phyloP scores from a whole-genome alignment of 495 filamentous ascomycete genomes.

The Talaromyces wortmannii region DNA sequence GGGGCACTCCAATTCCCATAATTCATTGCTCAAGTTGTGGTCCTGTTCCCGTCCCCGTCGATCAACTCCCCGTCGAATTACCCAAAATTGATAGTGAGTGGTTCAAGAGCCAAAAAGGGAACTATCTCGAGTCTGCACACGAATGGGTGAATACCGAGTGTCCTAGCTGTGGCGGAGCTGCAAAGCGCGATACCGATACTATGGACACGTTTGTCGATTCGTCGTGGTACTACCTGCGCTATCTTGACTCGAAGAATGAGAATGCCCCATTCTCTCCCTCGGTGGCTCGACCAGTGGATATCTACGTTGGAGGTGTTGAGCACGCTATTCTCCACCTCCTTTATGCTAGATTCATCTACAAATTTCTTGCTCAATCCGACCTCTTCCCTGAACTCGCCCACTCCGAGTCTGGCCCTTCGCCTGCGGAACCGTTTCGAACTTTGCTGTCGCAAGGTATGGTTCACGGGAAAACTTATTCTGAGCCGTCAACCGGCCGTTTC shows the following conservation, averaged over 20 bases:
- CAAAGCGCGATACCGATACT: constrained; percentile 82
- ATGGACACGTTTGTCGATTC: constrained; percentile 97
- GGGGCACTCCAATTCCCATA: constrained; percentile 87
- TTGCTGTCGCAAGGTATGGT: constrained; percentile 91
- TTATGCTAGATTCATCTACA: constrained; percentile 86
- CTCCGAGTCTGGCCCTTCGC: constrained; percentile 13
- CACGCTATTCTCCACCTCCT: constrained; percentile 90
- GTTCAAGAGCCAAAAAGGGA: constrained; percentile 64
- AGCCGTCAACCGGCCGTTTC: constrained; percentile 69
- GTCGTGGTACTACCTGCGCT: constrained; percentile 87
- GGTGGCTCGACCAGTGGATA: constrained; percentile 63
- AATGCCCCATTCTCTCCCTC: constrained; percentile 52
- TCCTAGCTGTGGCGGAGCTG: constrained; percentile 61
- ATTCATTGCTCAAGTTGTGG: constrained; percentile 77
- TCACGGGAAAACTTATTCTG: constrained; percentile 74
- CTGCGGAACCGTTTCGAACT: constrained; percentile 67
- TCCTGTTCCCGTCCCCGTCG: constrained; percentile 66
- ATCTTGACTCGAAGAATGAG: constrained; percentile 60
- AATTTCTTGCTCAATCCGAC: constrained; percentile 61
- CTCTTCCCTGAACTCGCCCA: constrained; percentile 41
- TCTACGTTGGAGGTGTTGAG: constrained; percentile 84
- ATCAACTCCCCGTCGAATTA: constrained; percentile 70
- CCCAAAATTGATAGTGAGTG: constrained; percentile 63
- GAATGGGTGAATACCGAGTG: constrained; percentile 73
- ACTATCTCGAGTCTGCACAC: constrained; percentile 58